These are phyloP conservation scores for Zasmidium cellare DNA, from an alignment of 2,329 filamentous ascomycete species.

Conservation along the genomic window DNA sequence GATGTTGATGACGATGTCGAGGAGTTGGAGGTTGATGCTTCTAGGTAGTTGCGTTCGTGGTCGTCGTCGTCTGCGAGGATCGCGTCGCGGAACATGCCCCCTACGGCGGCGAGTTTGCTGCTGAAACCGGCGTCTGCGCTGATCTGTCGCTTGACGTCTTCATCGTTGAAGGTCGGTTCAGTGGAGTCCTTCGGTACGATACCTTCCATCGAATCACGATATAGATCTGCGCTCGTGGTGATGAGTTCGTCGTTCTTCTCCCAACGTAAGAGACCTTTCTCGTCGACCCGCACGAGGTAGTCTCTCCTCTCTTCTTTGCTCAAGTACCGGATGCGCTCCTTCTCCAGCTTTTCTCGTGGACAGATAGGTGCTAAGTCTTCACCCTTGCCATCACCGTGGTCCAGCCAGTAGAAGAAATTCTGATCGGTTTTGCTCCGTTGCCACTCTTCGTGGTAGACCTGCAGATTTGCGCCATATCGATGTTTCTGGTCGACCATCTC, in stretches of 20 bases:
- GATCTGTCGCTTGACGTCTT: conserved; percentile 10
- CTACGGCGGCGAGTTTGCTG: conserved; percentile 18
- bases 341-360: conserved; percentile 70
- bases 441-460: conserved; percentile 81
- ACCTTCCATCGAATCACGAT: conserved; percentile 73
- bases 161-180: conserved; percentile 37
- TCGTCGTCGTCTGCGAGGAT: conserved; percentile 6
- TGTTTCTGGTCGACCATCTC: conserved; percentile 75
- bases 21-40: neutral
- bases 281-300: conserved; percentile 76
- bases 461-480: conserved; percentile 78
- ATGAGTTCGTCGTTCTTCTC: conserved; percentile 77
- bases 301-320: conserved; percentile 76
- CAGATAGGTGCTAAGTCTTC: conserved; percentile 67
- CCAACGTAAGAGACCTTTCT: conserved; percentile 75
- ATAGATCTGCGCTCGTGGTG: conserved; percentile 69
- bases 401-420: conserved; percentile 92
- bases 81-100: conserved; percentile 13
- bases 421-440: conserved; percentile 71
- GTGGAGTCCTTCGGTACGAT: conserved; percentile 46
- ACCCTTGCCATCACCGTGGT: conserved; percentile 71
- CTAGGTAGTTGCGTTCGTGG: conserved; percentile 7
- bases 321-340: conserved; percentile 81
- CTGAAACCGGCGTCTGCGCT: conserved; percentile 14
- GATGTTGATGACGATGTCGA: conserved; percentile 5